Conservation (phyloP, 371 early-diverging fungal genomes). For the Mucor racemosus region DNA sequence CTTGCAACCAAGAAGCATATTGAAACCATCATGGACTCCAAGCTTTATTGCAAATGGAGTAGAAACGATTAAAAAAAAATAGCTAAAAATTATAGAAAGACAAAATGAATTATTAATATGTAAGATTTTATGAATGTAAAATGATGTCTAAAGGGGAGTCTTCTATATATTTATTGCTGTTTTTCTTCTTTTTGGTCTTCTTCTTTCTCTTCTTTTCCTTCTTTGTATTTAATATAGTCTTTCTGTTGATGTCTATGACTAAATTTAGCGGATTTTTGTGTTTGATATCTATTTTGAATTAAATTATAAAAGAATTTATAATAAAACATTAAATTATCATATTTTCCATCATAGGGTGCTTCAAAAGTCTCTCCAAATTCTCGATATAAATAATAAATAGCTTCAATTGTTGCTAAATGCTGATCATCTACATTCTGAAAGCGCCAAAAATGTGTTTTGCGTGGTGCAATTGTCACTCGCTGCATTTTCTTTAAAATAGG, state of each 20-base stretch:
- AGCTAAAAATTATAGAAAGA: too few relatives aligned
- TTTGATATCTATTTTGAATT: conserved; percentile 76
- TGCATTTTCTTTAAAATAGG: conserved; percentile 51
- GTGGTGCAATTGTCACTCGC: conserved; percentile 65
- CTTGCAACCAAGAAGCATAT: too few relatives aligned
- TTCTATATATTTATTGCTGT: too few relatives aligned
- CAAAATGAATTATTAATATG: too few relatives aligned
- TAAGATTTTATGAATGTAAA: too few relatives aligned
- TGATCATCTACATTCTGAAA: conserved; percentile 76
- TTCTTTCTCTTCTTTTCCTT: conserved; percentile 15
- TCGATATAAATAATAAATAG: conserved; percentile 88
- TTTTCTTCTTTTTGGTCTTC: not conserved
- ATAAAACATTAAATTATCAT: conserved; percentile 87
- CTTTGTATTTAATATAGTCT: conserved; percentile 30
- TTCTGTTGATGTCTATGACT: conserved; percentile 32
- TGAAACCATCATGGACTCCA: too few relatives aligned
- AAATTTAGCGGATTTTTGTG: conserved; percentile 22
- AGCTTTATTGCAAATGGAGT: too few relatives aligned
- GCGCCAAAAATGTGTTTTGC: conserved; percentile 91
- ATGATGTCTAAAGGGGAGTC: too few relatives aligned
- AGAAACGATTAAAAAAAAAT: too few relatives aligned
- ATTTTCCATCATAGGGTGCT: conserved; percentile 67
- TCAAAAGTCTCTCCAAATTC: conserved; percentile 64
- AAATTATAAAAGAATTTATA: conserved; percentile 86
- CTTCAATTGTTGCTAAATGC: conserved; percentile 92